phyloP scores from a whole-genome alignment of 352 stramenopile species.

The Phytophthora sp. region DNA sequence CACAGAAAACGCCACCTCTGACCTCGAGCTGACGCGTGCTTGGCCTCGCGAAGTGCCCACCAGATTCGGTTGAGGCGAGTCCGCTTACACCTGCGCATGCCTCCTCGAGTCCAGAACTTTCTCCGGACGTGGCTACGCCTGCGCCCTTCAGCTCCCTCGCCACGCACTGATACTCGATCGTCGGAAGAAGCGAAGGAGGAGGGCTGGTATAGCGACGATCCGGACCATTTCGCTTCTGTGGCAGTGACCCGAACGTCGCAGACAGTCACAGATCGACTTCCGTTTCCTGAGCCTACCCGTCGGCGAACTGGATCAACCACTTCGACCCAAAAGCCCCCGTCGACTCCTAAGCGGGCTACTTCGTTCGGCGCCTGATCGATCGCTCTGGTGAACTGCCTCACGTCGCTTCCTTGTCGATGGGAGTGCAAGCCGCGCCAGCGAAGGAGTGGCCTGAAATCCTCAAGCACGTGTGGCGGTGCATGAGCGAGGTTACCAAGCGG shows the following conservation, averaged over 20 bases:
- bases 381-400: not conserved
- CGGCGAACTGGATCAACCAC: not conserved
- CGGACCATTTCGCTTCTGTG: not conserved
- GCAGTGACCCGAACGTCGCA: not conserved
- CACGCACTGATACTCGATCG: too few relatives aligned
- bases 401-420: not conserved
- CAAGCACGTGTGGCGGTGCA: not conserved
- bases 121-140: too few relatives aligned
- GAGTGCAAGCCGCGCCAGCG: not conserved
- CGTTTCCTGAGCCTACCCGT: not conserved
- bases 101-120: too few relatives aligned
- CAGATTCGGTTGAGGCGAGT: too few relatives aligned
- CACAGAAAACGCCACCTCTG: too few relatives aligned
- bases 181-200: not conserved
- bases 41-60: too few relatives aligned
- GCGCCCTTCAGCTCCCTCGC: too few relatives aligned
- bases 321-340: not conserved
- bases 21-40: too few relatives aligned
- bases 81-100: too few relatives aligned
- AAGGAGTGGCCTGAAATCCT: not conserved
- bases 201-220: not conserved
- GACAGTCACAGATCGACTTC: not conserved
- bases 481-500: not conserved
- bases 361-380: not conserved
- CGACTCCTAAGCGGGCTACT: not conserved